Base-by-base conservation (phyloP, 768 basidiomycete species). In the Calocybe gangraenosa region DNA sequence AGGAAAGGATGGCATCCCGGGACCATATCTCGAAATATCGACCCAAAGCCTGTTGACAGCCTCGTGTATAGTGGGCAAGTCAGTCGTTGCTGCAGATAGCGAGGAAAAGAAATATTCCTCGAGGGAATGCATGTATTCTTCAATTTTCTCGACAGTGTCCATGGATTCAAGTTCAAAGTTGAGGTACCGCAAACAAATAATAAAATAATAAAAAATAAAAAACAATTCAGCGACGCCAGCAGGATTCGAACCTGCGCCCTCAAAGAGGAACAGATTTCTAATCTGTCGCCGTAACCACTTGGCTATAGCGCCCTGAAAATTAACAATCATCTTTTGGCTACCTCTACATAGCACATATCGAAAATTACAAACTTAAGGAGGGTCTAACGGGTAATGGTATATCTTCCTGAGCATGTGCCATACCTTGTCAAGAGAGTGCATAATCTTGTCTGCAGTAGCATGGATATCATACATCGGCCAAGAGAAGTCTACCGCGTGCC, bases 21-120 rank as follows among this genome's bases (percentile, higher is more conserved):
- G 87, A 18, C 90, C 88, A 60, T 87, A 90, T 46, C 90, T 82
- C 37, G 85, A 75, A 49, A 92, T 78, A 58, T 92, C 89, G 18
- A 78, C 64, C 84, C 86, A 90, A 45, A 91, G 69, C 19, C 81
- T 75, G 52, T 85, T 75, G 17, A 82, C 63, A 22, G 79, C 74
- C 48, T 88, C 83, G 46, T 78, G 76, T 37, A 88, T 66, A 52
- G 73, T 78, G 32, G 82, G 79, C 37, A 88, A 65, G 54, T 79
- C 78, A 22, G 78, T 71, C 0, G 79, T 75, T 3, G 77, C 81
- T 13, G 77, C 66, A 34, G 75, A 65, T 18, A 84, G 56, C 9
- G 82, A 76, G 23, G 75, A 64, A 40, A 73, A 69, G 60, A 90
- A 63, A 53, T 78, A 71, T 48, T 79, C 78, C 56, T 89, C 85